These are phyloP conservation scores for Metschnikowia corniflorae DNA, from an alignment of 805 yeast genomes.

Conservation along the genomic window DNA sequence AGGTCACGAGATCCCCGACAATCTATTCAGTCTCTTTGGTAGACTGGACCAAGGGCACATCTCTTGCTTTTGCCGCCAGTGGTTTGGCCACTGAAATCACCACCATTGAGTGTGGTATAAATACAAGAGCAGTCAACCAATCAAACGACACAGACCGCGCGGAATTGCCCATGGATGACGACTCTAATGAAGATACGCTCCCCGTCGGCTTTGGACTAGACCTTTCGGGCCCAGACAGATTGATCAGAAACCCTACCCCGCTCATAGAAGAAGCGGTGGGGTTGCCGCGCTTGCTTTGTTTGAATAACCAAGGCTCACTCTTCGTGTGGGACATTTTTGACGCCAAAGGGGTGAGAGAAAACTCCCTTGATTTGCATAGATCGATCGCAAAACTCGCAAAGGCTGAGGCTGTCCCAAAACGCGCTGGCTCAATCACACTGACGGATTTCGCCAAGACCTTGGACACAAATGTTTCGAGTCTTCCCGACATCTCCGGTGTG, in stretches of 20 bases:
- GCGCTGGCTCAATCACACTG: constrained; percentile 4
- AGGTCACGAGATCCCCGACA: constrained; percentile 43
- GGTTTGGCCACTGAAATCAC: constrained; percentile 64
- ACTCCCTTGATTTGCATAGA: constrained; percentile 10
- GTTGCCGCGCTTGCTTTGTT: constrained; percentile 61
- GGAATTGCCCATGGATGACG: constrained; percentile 65
- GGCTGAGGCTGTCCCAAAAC: background rate
- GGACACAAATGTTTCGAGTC: background rate
- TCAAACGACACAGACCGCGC: constrained; percentile 72
- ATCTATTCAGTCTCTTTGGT: constrained; percentile 41
- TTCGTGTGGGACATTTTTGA: constrained; percentile 65
- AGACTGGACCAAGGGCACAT: constrained; percentile 36
- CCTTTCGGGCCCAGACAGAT: constrained; percentile 37
- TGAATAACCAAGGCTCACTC: constrained; percentile 62
- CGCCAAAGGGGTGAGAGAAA: constrained; percentile 45
- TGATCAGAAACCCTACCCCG: constrained; percentile 50
- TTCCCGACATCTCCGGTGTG: background rate
- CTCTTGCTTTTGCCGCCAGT: constrained; percentile 47
- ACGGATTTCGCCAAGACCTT: constrained; percentile 4
- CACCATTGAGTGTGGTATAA: constrained; percentile 24
- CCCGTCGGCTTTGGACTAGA: constrained; percentile 72
- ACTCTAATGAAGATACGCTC: constrained; percentile 61
- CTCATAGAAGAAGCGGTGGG: constrained; percentile 57
- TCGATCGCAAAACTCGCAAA: constrained; percentile 2
- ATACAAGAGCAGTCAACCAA: constrained; percentile 35